phyloP scores from a whole-genome alignment of 169 alveolate species.

The Toxoplasma gondii region DNA sequence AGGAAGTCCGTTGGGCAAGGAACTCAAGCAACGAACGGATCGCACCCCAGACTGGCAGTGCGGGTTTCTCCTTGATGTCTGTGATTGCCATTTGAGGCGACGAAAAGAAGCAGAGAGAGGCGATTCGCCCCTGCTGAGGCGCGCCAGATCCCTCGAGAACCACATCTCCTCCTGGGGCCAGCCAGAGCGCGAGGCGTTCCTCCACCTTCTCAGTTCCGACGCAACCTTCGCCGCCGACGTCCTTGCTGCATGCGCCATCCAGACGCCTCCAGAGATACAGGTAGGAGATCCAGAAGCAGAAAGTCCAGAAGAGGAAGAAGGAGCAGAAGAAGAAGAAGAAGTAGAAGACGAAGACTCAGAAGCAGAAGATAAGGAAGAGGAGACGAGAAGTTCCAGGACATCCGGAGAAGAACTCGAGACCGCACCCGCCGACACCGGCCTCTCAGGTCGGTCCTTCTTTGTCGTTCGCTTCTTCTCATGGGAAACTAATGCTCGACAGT shows the following conservation, averaged over 20 bases:
- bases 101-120: neutral
- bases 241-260: neutral
- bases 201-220: too few species aligned
- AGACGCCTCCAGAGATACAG: neutral
- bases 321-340: neutral
- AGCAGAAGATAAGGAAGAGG: neutral
- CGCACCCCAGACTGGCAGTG: neutral
- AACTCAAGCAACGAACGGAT: neutral
- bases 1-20: neutral
- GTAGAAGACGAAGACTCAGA: neutral
- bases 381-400: too few species aligned
- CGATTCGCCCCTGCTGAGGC: neutral
- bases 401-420: neutral
- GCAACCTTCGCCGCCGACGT: too few species aligned
- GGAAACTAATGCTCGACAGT: too few species aligned
- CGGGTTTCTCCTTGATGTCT: neutral
- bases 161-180: too few species aligned
- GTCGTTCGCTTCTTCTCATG: too few species aligned
- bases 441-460: neutral
- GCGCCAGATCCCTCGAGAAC: neutral
- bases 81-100: neutral
- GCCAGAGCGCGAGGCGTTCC: too few species aligned
- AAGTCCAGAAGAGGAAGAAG: neutral
- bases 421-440: neutral
- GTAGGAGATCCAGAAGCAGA: neutral